Evolutionary conservation across 768 basidiomycete species (phyloP).

Genomic region (Xerocomellus amylosporus): DNA sequence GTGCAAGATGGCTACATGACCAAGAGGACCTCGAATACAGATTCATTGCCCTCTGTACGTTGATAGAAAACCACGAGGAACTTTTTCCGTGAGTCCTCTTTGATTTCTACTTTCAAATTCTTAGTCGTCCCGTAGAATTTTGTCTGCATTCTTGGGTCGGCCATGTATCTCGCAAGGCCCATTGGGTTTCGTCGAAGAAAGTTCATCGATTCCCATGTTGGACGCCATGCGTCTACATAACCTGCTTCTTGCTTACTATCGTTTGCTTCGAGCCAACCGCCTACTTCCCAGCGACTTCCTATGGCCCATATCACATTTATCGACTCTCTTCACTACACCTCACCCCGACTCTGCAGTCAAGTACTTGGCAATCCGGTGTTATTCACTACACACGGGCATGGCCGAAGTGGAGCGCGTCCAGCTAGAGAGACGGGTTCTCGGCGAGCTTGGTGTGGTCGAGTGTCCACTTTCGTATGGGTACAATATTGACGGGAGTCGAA

Average conservation of each 20-base stretch:
- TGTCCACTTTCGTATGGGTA: conserved; percentile 59
- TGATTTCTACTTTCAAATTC: conserved; percentile 1
- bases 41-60: conserved; percentile 55
- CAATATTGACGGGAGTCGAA: conserved; percentile 44
- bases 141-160: conserved; percentile 49
- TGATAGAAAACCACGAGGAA: conserved; percentile 69
- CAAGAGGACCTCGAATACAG: conserved; percentile 47
- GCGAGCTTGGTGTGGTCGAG: conserved; percentile 56
- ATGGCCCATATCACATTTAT: conserved; percentile 55
- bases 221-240: conserved; percentile 56
- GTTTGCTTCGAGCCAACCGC: conserved; percentile 72
- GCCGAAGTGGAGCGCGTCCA: conserved; percentile 70
- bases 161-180: conserved; percentile 51
- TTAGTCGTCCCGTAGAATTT: conserved; percentile 41
- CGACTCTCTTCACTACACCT: conserved; percentile 43
- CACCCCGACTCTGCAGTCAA: conserved; percentile 64
- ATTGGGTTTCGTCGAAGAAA: conserved; percentile 42
- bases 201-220: conserved; percentile 29
- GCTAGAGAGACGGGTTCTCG: conserved; percentile 60
- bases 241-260: conserved; percentile 76
- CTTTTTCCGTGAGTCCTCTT: conserved; percentile 58
- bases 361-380: conserved; percentile 73
- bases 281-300: conserved; percentile 56
- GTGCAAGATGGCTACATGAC: conserved; percentile 75
- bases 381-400: conserved; percentile 74